These are phyloP conservation scores for Apiospora rasikravindrae DNA, from an alignment of 2,329 filamentous ascomycete genomes.

Conservation along the genomic window DNA sequence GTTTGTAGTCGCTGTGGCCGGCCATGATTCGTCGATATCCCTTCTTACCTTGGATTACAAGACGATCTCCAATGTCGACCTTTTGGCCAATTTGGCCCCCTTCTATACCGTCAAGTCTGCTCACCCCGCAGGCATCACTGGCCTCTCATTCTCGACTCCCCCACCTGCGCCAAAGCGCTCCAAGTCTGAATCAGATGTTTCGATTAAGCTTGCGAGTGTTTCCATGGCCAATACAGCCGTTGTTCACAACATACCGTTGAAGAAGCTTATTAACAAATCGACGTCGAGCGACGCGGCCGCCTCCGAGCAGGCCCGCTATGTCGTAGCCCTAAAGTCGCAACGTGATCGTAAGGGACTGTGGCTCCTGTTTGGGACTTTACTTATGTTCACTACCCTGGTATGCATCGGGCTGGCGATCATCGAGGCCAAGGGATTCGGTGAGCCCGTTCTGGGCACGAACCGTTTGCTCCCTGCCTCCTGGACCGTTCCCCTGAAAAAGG, in stretches of 20 bases:
- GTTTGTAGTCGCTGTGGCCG: conserved; percentile 80
- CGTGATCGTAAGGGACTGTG: conserved; percentile 52
- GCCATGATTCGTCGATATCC: conserved; percentile 78
- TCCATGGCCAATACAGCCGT: conserved; percentile 80
- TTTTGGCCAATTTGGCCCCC: conserved; percentile 58
- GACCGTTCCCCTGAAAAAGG: conserved; percentile 34
- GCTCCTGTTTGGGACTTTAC: conserved; percentile 58
- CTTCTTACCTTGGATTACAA: conserved; percentile 79
- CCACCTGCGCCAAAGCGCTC: conserved; percentile 53
- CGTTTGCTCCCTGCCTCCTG: conserved; percentile 57
- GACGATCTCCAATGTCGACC: conserved; percentile 48
- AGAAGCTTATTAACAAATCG: conserved; percentile 46
- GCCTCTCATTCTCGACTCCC: conserved; percentile 62
- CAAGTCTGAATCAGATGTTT: conserved; percentile 55
- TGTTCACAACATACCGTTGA: conserved; percentile 79
- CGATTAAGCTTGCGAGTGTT: conserved; percentile 79
- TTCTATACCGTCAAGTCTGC: conserved; percentile 59
- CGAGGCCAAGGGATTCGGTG: conserved; percentile 64
- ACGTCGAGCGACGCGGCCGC: conserved; percentile 40
- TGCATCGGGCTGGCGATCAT: conserved; percentile 67
- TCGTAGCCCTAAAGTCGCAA: conserved; percentile 66
- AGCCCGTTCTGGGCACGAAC: conserved; percentile 61
- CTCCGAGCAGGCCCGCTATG: conserved; percentile 67
- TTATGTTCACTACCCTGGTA: conserved; percentile 65
- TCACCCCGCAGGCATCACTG: conserved; percentile 64